phyloP scores from a whole-genome alignment of 306 rosid species.

The Amphicarpaea edgeworthii region DNA sequence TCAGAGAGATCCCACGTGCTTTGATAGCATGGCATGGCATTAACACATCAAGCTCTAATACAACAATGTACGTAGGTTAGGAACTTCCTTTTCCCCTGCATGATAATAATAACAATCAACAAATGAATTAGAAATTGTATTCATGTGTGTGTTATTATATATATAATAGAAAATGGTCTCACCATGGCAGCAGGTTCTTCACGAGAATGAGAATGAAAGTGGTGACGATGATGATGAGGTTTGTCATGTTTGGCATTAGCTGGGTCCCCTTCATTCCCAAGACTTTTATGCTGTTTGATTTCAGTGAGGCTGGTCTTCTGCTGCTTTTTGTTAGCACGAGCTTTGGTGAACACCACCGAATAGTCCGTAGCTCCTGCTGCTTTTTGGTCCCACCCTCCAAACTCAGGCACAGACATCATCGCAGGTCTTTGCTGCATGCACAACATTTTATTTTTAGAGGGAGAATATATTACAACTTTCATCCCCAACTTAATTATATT shows the following conservation, averaged over 20 bases:
- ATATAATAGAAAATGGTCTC: slow-evolving; percentile 44
- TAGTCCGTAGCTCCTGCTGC: slow-evolving; percentile 62
- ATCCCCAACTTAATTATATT: background rate
- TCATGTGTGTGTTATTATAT: background rate
- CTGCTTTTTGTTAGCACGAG: slow-evolving; percentile 70
- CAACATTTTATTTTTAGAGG: background rate
- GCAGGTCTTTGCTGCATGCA: slow-evolving; percentile 54
- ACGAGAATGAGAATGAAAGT: slow-evolving; percentile 12
- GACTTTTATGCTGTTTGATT: slow-evolving; percentile 59
- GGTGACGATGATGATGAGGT: slow-evolving; percentile 40
- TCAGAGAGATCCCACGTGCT: slow-evolving; percentile 8
- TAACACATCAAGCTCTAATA: slow-evolving; percentile 68
- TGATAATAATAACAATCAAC: slow-evolving; percentile 41
- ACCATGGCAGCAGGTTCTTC: slow-evolving; percentile 46
- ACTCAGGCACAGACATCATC: slow-evolving; percentile 77
- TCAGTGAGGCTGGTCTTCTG: slow-evolving; percentile 61
- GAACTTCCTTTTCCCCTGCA: slow-evolving; percentile 79
- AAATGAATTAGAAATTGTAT: slow-evolving; percentile 42
- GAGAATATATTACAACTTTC: background rate
- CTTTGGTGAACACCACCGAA: slow-evolving; percentile 73
- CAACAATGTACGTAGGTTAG: slow-evolving; percentile 83
- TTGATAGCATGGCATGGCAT: slow-evolving; percentile 39
- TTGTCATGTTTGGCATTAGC: slow-evolving; percentile 1
- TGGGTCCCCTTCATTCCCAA: slow-evolving; percentile 42
- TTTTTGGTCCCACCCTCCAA: slow-evolving; percentile 90